Conservation (phyloP, 805 yeast genomes). For the Wickerhamomyces canadensis region DNA sequence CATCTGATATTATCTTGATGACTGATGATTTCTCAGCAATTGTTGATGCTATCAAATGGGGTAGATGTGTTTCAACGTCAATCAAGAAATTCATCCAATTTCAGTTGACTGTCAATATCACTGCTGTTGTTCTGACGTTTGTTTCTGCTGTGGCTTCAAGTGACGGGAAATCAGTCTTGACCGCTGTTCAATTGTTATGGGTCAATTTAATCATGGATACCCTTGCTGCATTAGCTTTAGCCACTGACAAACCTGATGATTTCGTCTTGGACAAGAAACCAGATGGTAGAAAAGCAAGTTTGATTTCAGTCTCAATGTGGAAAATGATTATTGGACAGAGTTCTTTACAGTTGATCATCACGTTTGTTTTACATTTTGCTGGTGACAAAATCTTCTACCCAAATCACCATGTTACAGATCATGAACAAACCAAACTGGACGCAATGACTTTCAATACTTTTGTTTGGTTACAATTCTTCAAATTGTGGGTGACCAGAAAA, state of each 20-base stretch:
- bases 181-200: slow-evolving; percentile 97
- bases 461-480: slow-evolving; percentile 97
- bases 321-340: slow-evolving; percentile 95
- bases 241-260: slow-evolving; percentile 94
- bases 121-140: slow-evolving; percentile 94
- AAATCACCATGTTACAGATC: slow-evolving; percentile 27
- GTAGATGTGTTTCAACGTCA: slow-evolving; percentile 91
- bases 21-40: slow-evolving; percentile 92
- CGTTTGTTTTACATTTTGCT: slow-evolving; percentile 76
- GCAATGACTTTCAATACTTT: slow-evolving; percentile 93
- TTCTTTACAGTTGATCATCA: slow-evolving; percentile 66
- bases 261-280: slow-evolving; percentile 76
- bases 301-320: slow-evolving; percentile 94
- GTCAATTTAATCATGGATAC: slow-evolving; percentile 98
- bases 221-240: slow-evolving; percentile 93
- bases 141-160: slow-evolving; percentile 85
- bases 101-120: slow-evolving; percentile 91
- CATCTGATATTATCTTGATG: slow-evolving; percentile 87
- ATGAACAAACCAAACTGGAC: slow-evolving; percentile 53
- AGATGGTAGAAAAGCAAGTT: slow-evolving; percentile 69
- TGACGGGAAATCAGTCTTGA: slow-evolving; percentile 78
- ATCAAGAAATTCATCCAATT: slow-evolving; percentile 95
- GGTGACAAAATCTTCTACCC: slow-evolving; percentile 58
- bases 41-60: slow-evolving; percentile 98
- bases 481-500: slow-evolving; percentile 84